Evolutionary conservation across 2,329 filamentous ascomycete species (phyloP), one percentile per base, ranked within the genome.

Genomic region (Calonectria honghensis): DNA sequence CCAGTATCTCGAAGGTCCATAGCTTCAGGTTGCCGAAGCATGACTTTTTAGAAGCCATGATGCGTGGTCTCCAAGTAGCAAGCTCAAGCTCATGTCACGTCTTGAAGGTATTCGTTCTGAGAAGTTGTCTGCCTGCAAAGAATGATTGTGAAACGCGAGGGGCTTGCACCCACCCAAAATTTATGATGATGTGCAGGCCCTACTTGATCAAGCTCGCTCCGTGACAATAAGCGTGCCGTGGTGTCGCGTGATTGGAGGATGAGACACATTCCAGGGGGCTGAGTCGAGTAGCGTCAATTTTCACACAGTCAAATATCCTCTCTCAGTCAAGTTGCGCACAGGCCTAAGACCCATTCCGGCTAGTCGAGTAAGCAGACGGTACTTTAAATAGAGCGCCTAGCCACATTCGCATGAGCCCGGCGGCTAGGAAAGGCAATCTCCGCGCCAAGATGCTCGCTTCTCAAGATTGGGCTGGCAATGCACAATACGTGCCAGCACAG

Each of bases 1-100:
- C 27, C 18, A 52, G 20, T 7, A 75, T 54, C 59, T 76, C 73
- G 27, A 67, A 68, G 1, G 18, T 4, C 75, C 70, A 76, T 57
- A 68, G 54, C 31, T 57, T 67, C 50, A 73, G 51, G 27, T 14
- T 45, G 11, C 45, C 37, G 6, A 27, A 27, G 37, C 10, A 39
- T 0, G 24, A 35, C 29, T 9, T 57, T 18, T 39, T 54, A 39
- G 35, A 51, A 37, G 45, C 32, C 72, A 68, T 74, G 68, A 5
- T 48, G 52, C 4, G 24, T 18, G 10, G 13, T 39, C 24, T 29
- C 13, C 37, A 41, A 20, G 24, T 24, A 24, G 24, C 16, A 6
- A n/a, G 18, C 37, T 63, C n/a, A 63, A 24, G 20, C 14, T 18
- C 35, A 41, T 63, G 35, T 18, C 35, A 29, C 18, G 57, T 20